Base-by-base conservation (phyloP, 2,329 filamentous ascomycete species). In the Microcera coccophila region DNA sequence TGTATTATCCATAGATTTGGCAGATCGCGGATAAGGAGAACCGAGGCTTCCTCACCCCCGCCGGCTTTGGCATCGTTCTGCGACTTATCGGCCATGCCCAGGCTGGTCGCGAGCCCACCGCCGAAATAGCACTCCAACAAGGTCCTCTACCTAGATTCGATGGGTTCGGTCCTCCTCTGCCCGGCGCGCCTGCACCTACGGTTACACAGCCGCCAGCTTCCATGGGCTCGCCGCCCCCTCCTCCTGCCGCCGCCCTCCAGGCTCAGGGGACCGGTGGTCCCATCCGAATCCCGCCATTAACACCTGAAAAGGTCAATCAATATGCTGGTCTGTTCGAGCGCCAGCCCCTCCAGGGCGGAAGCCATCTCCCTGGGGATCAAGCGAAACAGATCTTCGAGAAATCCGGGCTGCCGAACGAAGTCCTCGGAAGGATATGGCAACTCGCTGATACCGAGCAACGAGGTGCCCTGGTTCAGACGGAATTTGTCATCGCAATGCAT, bases 401-500 rank as follows among this genome's bases (percentile, higher is more conserved):
- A 63, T 91, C 91, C 1, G 83, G 86, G 42, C 71, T 98, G 49
- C 86, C 91, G 4, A 96, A 94, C 62, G 90, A 97, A 56, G 78
- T 87, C 10, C 75, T 98, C 22, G 90, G 90, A n/a, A 83, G 86
- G 54, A 96, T 98, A 70, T 98, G 93, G 93, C 90, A 87, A 57
- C 76, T 98, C 48, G 86, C 90, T 17, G 93, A 98, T 63, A 93
- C 89, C 0, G 90, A 96, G 66, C 90, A 95, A 68, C 82, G 90
- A 40, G 93, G 93, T 38, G 82, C 85, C 22, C 75, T 98, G 26
- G 86, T 90, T 44, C 76, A 84, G 56, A 91, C 90, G 12, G 93
- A 97, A 59, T 98, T 98, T 63, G 87, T 95, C 61, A 94, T 98
- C 60, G 93, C 93, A 35, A 98, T 98, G 93, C 93, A 98, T 65